Evolutionary conservation across 441 rosid species (phyloP), one percentile per base, ranked within the genome.

Genomic region (Populus tomentosa): DNA sequence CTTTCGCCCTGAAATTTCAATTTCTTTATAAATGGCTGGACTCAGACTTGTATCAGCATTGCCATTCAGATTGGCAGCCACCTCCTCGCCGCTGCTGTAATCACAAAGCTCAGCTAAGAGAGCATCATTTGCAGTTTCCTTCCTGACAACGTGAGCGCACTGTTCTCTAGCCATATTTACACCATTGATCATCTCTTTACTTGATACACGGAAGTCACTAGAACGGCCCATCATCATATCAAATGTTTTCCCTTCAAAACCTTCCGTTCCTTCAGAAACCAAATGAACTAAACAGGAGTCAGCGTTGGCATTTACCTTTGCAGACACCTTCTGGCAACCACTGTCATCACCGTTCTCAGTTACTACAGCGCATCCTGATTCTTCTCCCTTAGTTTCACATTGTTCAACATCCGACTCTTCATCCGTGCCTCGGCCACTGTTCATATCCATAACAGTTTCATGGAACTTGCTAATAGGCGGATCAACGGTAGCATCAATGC

Each of bases 1-100:
- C 67, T 67, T 68, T 35, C 21, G 66, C 33, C 36, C 67, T 23
- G 62, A 73, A 75, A 3, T 28, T 36, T 72, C 38, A 64, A 28
- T 67, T 71, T 63, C 75, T 20, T 68, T 67, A 36, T 21, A 36
- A 24, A 50, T 69, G 64, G 66, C 20, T 59, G 73, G 64, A 21
- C 33, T 50, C 73, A 24, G 36, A 72, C 33, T 72, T 50, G 18
- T 69, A 66, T 56, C 36, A 32, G 35, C 56, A 26, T 28, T 46
- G 8, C 36, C 72, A 59, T 76, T 65, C 67, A 65, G 35, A 70
- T 79, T 30, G 69, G 78, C 26, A 62, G 63, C 70, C 71, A 74
- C 77, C 70, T 67, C 61, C 66, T 77, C 67, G 2, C 59, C 9
- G 59, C 23, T 77, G 69, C 50, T 23, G 56, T 40, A 46, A 33